Evolutionary conservation across 345 rosid genomes (phyloP), one percentile per base, ranked within the genome.

Genomic region (Corchorus olitorius): DNA sequence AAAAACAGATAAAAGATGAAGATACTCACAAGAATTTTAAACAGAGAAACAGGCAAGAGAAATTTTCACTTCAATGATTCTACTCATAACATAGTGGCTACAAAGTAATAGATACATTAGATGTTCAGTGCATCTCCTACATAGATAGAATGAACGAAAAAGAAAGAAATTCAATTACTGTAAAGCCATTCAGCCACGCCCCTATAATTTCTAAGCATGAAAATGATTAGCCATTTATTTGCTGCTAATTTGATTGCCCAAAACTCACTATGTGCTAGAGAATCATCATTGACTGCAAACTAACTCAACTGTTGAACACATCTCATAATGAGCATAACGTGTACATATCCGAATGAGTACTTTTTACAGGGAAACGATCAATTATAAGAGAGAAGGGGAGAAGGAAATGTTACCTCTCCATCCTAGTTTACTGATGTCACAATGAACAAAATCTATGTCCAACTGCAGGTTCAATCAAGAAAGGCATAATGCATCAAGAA

Each of bases 371-470:
- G 17, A 8, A 61, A 62, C 17, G 39, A 33, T 33, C 70, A 61
- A 62, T 19, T 35, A 34, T 49, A 12, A 61, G 8, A 72, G 61
- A 69, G 48, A 8, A 49, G 1, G 2, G 13, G 27, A 54, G 55
- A 60, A 37, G 70, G 14, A 69, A 19, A 39, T 69, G 22, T 79
- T 79, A 95, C 99, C 98, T 88, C 91, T 90, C 81, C 87, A 85
- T 76, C 71, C 84, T 55, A 95, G 75, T 74, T 87, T 87, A 83
- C 78, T 77, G 80, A 93, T 70, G 80, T 95, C 92, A 84, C 91
- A 86, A 76, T 86, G 96, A 80, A 93, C 77, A 63, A 95, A 90
- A 77, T 89, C 79, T 49, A 95, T 88, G 81, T 90, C 93, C 85
- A 95, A 84, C 99, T 92, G 90, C 86, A 79, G 68, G 76, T 75